Evolutionary conservation across 2,329 filamentous ascomycete species (phyloP).

Genomic region (Nannizziopsis arthrosporioides): DNA sequence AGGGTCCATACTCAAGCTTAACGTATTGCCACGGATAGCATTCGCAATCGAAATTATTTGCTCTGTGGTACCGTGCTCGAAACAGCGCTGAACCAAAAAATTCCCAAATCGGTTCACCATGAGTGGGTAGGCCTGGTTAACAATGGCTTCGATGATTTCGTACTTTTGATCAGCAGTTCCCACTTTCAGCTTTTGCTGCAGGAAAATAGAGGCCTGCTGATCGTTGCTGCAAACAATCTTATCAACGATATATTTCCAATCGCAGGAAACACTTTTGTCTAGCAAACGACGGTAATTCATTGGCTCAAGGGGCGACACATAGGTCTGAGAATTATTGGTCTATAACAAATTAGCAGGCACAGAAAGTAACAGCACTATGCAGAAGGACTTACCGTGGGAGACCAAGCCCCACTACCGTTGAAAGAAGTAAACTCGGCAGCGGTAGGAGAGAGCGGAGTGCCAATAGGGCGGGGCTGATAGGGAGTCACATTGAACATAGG

Average conservation of each 20-base stretch:
- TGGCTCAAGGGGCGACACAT: conserved; percentile 76
- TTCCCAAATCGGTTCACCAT: conserved; percentile 99
- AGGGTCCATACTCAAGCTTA: conserved; percentile 93
- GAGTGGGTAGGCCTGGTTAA: conserved; percentile 81
- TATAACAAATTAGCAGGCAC: conserved; percentile 23
- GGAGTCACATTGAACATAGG: conserved; percentile 26
- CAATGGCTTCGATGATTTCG: conserved; percentile 92
- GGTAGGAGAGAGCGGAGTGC: conserved; percentile 59
- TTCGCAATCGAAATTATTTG: conserved; percentile 92
- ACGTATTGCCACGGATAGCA: conserved; percentile 83
- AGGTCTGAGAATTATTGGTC: conserved; percentile 52
- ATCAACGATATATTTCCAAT: conserved; percentile 99
- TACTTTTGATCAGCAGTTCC: conserved; percentile 91
- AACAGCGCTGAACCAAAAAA: conserved; percentile 95
- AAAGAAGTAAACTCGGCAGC: conserved; percentile 59
- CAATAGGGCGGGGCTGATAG: conserved; percentile 48
- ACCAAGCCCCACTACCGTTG: conserved; percentile 22
- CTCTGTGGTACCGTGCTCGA: conserved; percentile 90
- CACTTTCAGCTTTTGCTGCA: conserved; percentile 97
- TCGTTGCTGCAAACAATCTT: conserved; percentile 99
- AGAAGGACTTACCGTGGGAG: conserved; percentile 42
- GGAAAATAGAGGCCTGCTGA: conserved; percentile 95
- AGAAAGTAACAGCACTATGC: conserved; percentile 14
- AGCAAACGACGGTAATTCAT: conserved; percentile 92
- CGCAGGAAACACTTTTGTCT: conserved; percentile 91